These are phyloP conservation scores for Jackrogersella minutella DNA, from an alignment of 495 filamentous ascomycete species.

Conservation along the genomic window DNA sequence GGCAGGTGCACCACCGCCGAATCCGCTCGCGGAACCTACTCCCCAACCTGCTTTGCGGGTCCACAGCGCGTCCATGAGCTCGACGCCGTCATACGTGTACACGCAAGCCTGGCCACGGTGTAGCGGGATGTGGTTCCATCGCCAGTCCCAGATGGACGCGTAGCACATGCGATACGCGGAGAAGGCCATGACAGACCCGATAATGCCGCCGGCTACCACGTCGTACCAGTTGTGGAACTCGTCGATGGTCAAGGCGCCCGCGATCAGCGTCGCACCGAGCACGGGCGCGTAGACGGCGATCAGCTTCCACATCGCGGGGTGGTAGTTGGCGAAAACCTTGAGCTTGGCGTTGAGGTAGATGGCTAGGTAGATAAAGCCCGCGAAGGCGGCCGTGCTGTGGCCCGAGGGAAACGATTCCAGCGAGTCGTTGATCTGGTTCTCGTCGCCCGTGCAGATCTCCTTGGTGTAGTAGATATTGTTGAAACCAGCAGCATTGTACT, in stretches of 20 bases:
- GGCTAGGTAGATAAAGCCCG: constrained; percentile 63
- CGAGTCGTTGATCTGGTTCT: constrained; percentile 56
- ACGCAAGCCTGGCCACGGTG: constrained; percentile 46
- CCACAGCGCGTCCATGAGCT: constrained; percentile 52
- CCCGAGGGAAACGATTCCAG: constrained; percentile 69
- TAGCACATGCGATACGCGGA: constrained; percentile 66
- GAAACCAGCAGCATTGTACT: constrained; percentile 55
- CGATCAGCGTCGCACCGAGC: constrained; percentile 64
- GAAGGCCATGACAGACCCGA: constrained; percentile 66
- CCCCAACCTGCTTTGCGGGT: constrained; percentile 60
- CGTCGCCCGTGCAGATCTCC: constrained; percentile 55
- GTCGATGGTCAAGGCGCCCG: constrained; percentile 67
- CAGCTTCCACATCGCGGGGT: constrained; percentile 70
- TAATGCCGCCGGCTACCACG: constrained; percentile 61
- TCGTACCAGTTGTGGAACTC: constrained; percentile 70
- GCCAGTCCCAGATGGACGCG: constrained; percentile 66
- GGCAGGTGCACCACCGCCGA: constrained; percentile 2
- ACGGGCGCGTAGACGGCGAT: constrained; percentile 65
- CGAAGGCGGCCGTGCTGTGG: constrained; percentile 66
- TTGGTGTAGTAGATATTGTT: constrained; percentile 57
- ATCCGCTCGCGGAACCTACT: background rate
- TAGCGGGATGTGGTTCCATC: constrained; percentile 63
- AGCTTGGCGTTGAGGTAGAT: constrained; percentile 73
- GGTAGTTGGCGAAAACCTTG: constrained; percentile 66
- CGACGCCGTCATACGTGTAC: constrained; percentile 43